Conservation (phyloP, 352 stramenopile genomes). For the Peronospora belbahrii region DNA sequence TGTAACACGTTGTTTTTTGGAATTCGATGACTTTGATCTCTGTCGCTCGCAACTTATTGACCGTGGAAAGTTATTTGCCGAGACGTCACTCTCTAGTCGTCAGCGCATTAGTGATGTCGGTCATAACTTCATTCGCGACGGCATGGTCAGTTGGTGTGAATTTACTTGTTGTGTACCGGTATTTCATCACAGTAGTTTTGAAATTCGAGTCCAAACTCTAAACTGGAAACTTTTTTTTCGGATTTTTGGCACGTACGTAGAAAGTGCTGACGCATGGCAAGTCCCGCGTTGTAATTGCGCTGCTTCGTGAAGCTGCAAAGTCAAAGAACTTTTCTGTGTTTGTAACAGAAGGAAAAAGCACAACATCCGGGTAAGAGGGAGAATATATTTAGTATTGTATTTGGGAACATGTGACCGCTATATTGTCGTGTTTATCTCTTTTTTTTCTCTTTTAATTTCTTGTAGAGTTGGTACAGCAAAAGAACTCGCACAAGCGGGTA, state of each 20-base stretch:
- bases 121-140: constrained; percentile 92
- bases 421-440: constrained; percentile 1
- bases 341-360: constrained; percentile 89
- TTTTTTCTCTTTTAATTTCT: background rate
- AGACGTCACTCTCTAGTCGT: constrained; percentile 87
- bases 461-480: constrained; percentile 59
- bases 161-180: background rate
- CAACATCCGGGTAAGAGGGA: constrained; percentile 77
- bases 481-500: constrained; percentile 78
- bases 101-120: constrained; percentile 90
- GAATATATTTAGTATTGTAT: background rate
- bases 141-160: constrained; percentile 42
- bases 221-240: background rate
- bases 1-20: constrained; percentile 87
- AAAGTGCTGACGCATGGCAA: constrained; percentile 92
- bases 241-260: constrained; percentile 12
- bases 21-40: constrained; percentile 89
- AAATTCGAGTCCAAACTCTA: background rate
- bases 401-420: too few relatives aligned
- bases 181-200: background rate
- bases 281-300: constrained; percentile 86
- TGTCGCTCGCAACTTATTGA: constrained; percentile 89
- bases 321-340: constrained; percentile 92
- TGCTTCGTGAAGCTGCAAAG: constrained; percentile 87
- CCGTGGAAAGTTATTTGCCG: constrained; percentile 89